Conservation (phyloP, 345 rosid species). For the Stellera chamaejasme region DNA sequence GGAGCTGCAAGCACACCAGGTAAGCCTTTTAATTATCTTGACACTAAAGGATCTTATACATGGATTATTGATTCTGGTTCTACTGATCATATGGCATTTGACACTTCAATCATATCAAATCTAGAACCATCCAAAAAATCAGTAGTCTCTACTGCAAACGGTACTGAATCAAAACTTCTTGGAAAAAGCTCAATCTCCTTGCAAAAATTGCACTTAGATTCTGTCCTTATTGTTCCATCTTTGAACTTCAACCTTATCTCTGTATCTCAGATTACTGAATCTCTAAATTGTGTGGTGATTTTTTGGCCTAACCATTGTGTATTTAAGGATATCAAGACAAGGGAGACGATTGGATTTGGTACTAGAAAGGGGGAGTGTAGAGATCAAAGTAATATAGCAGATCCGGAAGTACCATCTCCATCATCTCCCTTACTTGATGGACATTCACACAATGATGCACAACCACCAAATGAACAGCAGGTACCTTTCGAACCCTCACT, state of each 20-base stretch:
- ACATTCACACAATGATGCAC: no score
- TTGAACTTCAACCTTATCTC: no score
- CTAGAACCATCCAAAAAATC: no score
- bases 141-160: no score
- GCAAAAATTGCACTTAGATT: background rate
- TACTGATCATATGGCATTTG: slow-evolving; percentile 4
- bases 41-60: background rate
- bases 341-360: background rate
- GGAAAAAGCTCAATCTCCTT: background rate
- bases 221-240: background rate
- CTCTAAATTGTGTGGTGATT: background rate
- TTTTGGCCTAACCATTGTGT: slow-evolving; percentile 8
- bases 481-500: no score
- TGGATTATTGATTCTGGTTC: slow-evolving; percentile 13
- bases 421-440: no score
- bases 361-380: background rate
- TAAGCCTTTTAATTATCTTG: background rate
- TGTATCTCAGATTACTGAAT: no score
- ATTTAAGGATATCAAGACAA: background rate
- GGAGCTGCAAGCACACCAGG: background rate
- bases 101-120: background rate
- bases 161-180: background rate
- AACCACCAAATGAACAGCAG: no score
- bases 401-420: no score
- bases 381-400: no score